Evolutionary conservation across 192 early-diverging fungal genomes (phyloP).

Genomic region (Lunasporangiospora selenospora): DNA sequence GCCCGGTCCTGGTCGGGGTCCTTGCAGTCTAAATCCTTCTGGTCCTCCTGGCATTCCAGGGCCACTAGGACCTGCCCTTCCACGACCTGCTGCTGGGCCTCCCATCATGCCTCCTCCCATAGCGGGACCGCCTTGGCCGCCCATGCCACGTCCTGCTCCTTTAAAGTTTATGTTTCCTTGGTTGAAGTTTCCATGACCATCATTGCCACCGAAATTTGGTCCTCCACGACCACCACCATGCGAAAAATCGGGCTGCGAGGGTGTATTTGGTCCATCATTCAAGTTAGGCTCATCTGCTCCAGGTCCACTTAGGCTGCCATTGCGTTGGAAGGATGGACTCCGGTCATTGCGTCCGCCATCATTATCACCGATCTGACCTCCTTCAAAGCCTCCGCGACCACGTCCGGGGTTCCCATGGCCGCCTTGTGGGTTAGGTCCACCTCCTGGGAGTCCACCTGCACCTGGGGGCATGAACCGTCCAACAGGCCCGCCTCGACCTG

Average conservation of each 20-base stretch:
- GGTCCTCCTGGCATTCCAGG: slow-evolving; percentile 21
- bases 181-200: slow-evolving; percentile 18
- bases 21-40: slow-evolving; percentile 7
- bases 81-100: too few relatives aligned
- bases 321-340: slow-evolving; percentile 20
- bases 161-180: slow-evolving; percentile 29
- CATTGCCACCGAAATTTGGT: slow-evolving; percentile 18
- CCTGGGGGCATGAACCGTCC: slow-evolving; percentile 27
- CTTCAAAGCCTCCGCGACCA: slow-evolving; percentile 10
- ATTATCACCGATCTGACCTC: slow-evolving; percentile 8
- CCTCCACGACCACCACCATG: slow-evolving; percentile 3
- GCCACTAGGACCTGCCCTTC: slow-evolving; percentile 1
- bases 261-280: neutral
- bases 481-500: slow-evolving; percentile 35
- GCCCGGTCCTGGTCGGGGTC: neutral
- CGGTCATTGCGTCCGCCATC: slow-evolving; percentile 29
- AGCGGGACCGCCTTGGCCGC: slow-evolving; percentile 9
- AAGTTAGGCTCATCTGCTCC: slow-evolving; percentile 4
- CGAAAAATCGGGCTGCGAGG: slow-evolving; percentile 21
- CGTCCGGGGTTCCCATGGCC: slow-evolving; percentile 26
- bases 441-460: too few relatives aligned
- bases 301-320: slow-evolving; percentile 11
- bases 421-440: neutral
- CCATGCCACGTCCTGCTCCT: slow-evolving; percentile 26
- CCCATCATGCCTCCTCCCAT: too few relatives aligned